Base-by-base conservation (phyloP, 2,329 filamentous ascomycete species). In the Pseudovirgaria hyperparasitica region DNA sequence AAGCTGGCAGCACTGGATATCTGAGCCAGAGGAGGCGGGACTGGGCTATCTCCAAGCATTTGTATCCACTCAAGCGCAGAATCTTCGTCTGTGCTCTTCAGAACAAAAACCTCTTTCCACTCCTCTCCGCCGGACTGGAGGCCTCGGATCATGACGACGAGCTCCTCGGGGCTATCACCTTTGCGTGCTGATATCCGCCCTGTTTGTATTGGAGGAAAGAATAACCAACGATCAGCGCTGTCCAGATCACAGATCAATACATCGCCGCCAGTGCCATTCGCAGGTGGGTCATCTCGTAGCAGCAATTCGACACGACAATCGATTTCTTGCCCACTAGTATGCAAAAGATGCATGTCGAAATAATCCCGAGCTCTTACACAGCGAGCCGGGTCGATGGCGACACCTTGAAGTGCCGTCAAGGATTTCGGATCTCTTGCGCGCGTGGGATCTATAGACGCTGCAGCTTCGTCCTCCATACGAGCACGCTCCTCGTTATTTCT, bases 181-280 rank as follows among this genome's bases (percentile, higher is more conserved):
- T 67, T 73, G 20, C 87, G 75, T 26, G 85, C 82, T 9, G 90
- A 96, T 12, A 92, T 67, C 33, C 72, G 67, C 19, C 67, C 63
- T 36, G 72, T 65, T 11, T 76, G 65, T n/a, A 94, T 65, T 1
- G 90, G 87, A n/a, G 86, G 80, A 44, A 98, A 93, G 1, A 98
- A 66, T 4, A 98, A 67, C 74, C 84, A 96, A 28, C 74, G 72
- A 9, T 78, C 74, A 5, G 69, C 67, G 27, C 72, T 69, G 23
- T 85, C 84, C n/a, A 85, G 73, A 52, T 96, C 86, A 39, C 87
- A 86, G 30, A 98, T 78, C 13, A 98, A 68, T n/a, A 98, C 51
- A 50, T 98, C 90, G 5, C 87, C 85, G 25, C 70, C 62, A 35
- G 77, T 70, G 3, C 70, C 69, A 19, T 69, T 64, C 25, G 71